Evolutionary conservation across 495 filamentous ascomycete genomes (phyloP).

Genomic region (Penicillium ochrochloron): DNA sequence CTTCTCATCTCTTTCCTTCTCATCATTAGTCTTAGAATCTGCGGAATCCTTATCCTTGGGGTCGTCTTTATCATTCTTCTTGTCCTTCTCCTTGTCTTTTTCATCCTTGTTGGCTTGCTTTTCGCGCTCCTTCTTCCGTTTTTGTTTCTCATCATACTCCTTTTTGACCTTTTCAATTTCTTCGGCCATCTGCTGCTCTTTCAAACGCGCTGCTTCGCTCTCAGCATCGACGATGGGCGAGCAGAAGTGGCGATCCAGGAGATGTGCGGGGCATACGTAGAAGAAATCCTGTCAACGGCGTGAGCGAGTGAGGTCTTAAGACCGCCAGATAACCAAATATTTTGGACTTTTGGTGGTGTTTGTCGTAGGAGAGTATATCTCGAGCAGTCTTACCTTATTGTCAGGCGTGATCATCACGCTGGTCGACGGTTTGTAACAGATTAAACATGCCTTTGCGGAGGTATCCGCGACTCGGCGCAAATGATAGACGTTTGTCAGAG

Average conservation of each 20-base stretch:
- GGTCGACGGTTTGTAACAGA: conserved; percentile 88
- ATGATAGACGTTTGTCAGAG: conserved; percentile 82
- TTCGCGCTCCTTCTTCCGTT: conserved; percentile 40
- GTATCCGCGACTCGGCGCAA: conserved; percentile 88
- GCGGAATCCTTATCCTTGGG: conserved; percentile 45
- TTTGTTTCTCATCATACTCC: conserved; percentile 51
- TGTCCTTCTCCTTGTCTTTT: conserved; percentile 54
- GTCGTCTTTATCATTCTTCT: conserved; percentile 52
- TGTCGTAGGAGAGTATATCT: too few relatives aligned
- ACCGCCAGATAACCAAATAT: too few relatives aligned
- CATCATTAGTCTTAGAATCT: conserved; percentile 32
- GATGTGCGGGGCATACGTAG: conserved; percentile 82
- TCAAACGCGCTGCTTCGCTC: conserved; percentile 67
- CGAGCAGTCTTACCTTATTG: conserved; percentile 68
- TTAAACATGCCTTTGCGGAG: conserved; percentile 77
- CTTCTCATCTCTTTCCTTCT: conserved; percentile 63
- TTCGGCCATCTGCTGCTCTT: conserved; percentile 67
- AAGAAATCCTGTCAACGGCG: conserved; percentile 80
- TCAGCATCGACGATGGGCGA: conserved; percentile 78
- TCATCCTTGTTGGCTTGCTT: conserved; percentile 40
- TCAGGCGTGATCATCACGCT: conserved; percentile 89
- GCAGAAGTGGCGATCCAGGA: conserved; percentile 83
- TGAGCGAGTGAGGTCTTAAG: conserved; percentile 9
- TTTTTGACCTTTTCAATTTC: conserved; percentile 77
- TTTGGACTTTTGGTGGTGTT: not conserved